A percentile compares a stretch with the other conserved stretches of the same genome.
Conservation (phyloP, 495 filamentous ascomycete genomes). For the Penicillium diatomitis region DNA sequence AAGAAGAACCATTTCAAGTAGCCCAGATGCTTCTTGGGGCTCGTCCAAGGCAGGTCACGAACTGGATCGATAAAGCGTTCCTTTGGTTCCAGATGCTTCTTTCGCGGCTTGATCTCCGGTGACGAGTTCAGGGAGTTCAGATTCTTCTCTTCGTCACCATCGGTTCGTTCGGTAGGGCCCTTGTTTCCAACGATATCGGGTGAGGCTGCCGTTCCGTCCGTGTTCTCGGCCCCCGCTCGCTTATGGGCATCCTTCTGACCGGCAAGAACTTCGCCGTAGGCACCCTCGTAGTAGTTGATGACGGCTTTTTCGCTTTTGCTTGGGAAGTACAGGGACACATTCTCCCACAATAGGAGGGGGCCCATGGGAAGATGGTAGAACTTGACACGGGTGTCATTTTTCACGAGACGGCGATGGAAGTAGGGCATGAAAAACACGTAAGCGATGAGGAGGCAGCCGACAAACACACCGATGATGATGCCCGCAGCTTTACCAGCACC, state of each 20-base stretch:
- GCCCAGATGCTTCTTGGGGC: conserved; percentile 30
- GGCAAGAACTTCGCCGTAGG: conserved; percentile 18
- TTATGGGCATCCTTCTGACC: conserved; percentile 9
- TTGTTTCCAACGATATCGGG: conserved; percentile 59
- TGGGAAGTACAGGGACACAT: conserved; percentile 39
- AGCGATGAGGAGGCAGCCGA: conserved; percentile 41
- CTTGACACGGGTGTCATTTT: conserved; percentile 45
- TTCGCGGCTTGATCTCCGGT: conserved; percentile 17
- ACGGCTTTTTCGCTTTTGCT: conserved; percentile 34
- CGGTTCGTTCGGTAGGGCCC: conserved; percentile 30
- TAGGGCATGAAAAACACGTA: conserved; percentile 55
- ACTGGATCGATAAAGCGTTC: conserved; percentile 30
- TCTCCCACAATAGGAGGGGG: conserved; percentile 40
- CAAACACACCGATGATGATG: conserved; percentile 49
- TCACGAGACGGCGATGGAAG: conserved; percentile 48
- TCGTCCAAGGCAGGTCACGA: conserved; percentile 17
- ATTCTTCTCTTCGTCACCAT: conserved; percentile 59
- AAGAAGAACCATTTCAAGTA: conserved; percentile 39
- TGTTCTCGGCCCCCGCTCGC: conserved; percentile 2
- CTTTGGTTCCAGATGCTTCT: conserved; percentile 17
- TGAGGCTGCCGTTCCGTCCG: conserved; percentile 47
- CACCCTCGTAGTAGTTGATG: conserved; percentile 42
- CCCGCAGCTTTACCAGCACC: conserved; percentile 43
- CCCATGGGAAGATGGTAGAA: conserved; percentile 51
- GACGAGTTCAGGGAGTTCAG: conserved; percentile 13